Percentiles rank a stretch among this genome's conserved stretches.
phyloP scores from a whole-genome alignment of 177 flowering plant species.

The Vitis hybrid region DNA sequence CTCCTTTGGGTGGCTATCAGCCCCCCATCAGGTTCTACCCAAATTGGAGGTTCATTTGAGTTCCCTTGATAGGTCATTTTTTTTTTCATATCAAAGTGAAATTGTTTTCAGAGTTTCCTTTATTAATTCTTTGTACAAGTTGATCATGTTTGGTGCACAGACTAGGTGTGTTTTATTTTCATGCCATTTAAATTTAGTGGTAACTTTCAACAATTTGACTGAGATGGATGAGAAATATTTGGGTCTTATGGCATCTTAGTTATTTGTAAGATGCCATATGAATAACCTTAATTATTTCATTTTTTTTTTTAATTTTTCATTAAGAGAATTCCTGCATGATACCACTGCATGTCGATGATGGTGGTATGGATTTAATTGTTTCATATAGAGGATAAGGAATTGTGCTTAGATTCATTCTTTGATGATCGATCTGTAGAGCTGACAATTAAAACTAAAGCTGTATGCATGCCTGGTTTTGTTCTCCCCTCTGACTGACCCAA shows the following conservation, averaged over 20 bases:
- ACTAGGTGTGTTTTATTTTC: conserved; percentile 6
- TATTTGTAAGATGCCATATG: no score
- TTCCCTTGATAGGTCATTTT: conserved; percentile 41
- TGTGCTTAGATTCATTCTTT: no score
- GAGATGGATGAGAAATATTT: neutral
- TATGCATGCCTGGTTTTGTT: no score
- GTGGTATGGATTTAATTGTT: no score
- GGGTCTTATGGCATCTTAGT: conserved; percentile 3
- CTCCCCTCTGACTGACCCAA: no score
- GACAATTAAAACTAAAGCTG: no score
- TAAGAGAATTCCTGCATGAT: no score
- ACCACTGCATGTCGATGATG: no score
- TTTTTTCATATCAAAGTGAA: conserved; percentile 2
- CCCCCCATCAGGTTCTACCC: conserved; percentile 45
- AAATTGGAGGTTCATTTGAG: conserved; percentile 55
- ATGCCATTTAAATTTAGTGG: conserved; percentile 3
- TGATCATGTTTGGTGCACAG: conserved; percentile 9
- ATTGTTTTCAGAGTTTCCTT: conserved; percentile 5
- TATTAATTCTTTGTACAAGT: neutral
- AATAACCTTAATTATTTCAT: no score
- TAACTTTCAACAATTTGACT: conserved; percentile 6
- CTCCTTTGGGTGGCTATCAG: conserved; percentile 68
- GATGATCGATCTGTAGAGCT: no score
- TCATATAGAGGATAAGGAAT: no score
- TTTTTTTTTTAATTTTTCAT: no score